These are phyloP conservation scores for Tetrapisispora fleetii DNA, from an alignment of 805 yeast species.

Conservation along the genomic window DNA sequence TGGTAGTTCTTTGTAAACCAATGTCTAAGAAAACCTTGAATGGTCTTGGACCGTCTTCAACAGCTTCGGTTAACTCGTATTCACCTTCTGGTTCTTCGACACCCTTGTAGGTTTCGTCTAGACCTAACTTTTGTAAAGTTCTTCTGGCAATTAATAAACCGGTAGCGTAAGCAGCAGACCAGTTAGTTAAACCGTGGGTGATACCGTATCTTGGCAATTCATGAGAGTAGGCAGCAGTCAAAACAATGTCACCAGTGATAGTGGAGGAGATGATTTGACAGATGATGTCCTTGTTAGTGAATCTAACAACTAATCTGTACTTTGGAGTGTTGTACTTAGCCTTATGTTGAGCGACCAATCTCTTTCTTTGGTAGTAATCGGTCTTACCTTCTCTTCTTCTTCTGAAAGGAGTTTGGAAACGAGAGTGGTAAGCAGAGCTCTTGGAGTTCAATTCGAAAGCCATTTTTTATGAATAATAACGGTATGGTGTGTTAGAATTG, in stretches of 20 bases:
- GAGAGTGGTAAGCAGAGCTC: constrained; percentile 93
- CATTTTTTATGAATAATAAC: constrained; percentile 1
- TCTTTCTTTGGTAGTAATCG: constrained; percentile 99
- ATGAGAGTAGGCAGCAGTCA: constrained; percentile 97
- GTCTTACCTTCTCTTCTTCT: constrained; percentile 99
- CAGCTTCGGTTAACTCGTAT: constrained; percentile 96
- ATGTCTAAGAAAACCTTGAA: constrained; percentile 99
- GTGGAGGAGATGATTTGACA: constrained; percentile 95
- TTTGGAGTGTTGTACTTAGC: constrained; percentile 99
- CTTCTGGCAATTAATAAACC: constrained; percentile 99
- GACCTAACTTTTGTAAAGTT: constrained; percentile 93
- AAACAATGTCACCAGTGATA: constrained; percentile 92
- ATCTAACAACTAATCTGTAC: constrained; percentile 98
- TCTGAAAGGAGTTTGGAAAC: constrained; percentile 99
- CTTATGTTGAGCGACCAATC: constrained; percentile 99
- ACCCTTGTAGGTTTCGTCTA: constrained; percentile 96
- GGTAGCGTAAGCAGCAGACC: constrained; percentile 99
- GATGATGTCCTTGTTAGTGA: constrained; percentile 99
- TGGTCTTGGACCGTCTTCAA: constrained; percentile 99
- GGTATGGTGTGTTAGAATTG: constrained; percentile 1
- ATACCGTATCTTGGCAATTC: constrained; percentile 98
- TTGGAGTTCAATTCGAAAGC: constrained; percentile 49
- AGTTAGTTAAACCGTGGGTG: constrained; percentile 97
- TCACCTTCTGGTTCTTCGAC: constrained; percentile 99
- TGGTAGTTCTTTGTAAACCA: constrained; percentile 99